Percentiles rank a stretch among this genome's conserved stretches.
Evolutionary conservation across 495 filamentous ascomycete species (phyloP).

Genomic region (Aspergillus sclerotioniger): DNA sequence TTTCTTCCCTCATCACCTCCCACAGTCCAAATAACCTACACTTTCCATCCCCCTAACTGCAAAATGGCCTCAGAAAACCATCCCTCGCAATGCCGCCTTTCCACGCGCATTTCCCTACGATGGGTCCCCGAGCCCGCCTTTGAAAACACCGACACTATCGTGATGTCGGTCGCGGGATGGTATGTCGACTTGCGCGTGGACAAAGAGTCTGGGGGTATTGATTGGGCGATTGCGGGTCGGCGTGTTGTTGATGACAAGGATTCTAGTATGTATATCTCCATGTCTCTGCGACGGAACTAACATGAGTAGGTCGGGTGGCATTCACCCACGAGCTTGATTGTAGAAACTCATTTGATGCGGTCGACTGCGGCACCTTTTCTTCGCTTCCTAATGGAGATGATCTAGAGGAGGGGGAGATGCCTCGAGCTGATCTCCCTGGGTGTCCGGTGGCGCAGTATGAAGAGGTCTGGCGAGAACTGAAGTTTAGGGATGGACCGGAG

Average conservation of each 20-base stretch:
- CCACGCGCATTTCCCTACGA: constrained; percentile 43
- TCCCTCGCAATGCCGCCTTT: constrained; percentile 28
- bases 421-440: constrained; percentile 36
- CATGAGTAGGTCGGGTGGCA: constrained; percentile 27
- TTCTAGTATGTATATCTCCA: constrained; percentile 20
- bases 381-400: constrained; percentile 41
- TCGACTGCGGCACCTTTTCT: constrained; percentile 39
- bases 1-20: no score
- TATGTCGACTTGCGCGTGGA: constrained; percentile 45
- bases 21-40: no score
- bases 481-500: constrained; percentile 25
- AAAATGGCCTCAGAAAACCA: background rate
- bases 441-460: constrained; percentile 35
- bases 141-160: constrained; percentile 46
- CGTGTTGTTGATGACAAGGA: constrained; percentile 32
- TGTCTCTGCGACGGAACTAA: background rate
- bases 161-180: constrained; percentile 44
- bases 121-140: constrained; percentile 40
- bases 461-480: constrained; percentile 40
- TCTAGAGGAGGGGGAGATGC: constrained; percentile 40
- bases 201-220: constrained; percentile 27
- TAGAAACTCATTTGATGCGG: constrained; percentile 34
- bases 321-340: constrained; percentile 47
- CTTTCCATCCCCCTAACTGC: background rate
- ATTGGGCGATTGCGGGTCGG: constrained; percentile 45